These are phyloP conservation scores for Heteromeles arbutifolia DNA, from an alignment of 306 rosid species.

Conservation along the genomic window DNA sequence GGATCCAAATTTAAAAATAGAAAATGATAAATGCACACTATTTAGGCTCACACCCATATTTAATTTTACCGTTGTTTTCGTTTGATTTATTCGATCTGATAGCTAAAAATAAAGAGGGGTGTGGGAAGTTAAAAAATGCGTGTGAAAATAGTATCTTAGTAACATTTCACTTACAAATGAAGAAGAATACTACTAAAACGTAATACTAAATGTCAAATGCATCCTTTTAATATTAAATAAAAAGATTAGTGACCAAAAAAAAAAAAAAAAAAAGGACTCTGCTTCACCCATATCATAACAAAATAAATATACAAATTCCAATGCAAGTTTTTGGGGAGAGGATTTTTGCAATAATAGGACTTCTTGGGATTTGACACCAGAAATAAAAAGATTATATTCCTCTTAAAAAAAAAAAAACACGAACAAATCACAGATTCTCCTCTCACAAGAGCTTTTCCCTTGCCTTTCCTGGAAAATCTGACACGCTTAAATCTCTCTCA, in stretches of 20 bases:
- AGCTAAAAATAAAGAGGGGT: too few relatives aligned
- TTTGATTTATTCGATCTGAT: too few relatives aligned
- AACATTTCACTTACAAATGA: too few relatives aligned
- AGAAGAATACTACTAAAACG: rapidly evolving
- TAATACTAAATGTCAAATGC: too few relatives aligned
- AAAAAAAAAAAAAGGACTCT: not conserved
- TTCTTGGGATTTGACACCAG: slow-evolving; percentile 24
- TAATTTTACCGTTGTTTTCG: too few relatives aligned
- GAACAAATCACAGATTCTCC: slow-evolving; percentile 46
- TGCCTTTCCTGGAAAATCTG: slow-evolving; percentile 19
- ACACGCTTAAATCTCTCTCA: slow-evolving; percentile 13
- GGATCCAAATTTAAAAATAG: too few relatives aligned
- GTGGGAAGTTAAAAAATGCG: too few relatives aligned
- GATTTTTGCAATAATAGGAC: slow-evolving; percentile 34
- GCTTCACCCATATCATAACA: slow-evolving; percentile 12
- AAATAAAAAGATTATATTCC: slow-evolving; percentile 31
- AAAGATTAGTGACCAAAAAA: too few relatives aligned
- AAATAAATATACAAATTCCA: slow-evolving; percentile 15
- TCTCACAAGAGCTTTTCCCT: slow-evolving; percentile 19
- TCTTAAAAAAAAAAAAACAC: not conserved
- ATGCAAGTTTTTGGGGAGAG: slow-evolving; percentile 21
- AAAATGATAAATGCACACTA: too few relatives aligned
- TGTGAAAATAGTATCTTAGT: too few relatives aligned
- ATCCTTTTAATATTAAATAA: too few relatives aligned
- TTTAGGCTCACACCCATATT: too few relatives aligned